phyloP scores from a whole-genome alignment of 2,329 filamentous ascomycete genomes.

The Claviceps africana region DNA sequence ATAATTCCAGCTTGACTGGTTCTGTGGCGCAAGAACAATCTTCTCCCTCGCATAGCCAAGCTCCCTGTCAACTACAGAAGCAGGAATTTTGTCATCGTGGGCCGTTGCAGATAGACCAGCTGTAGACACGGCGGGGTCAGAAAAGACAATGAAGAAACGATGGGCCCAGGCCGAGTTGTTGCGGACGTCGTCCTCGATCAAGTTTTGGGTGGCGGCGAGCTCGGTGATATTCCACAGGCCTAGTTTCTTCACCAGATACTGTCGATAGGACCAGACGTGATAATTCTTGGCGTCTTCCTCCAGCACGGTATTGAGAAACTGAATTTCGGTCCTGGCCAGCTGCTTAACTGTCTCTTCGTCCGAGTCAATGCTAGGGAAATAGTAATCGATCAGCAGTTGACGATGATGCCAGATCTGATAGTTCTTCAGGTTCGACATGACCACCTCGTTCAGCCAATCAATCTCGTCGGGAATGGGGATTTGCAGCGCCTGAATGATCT shows the following conservation, averaged over 20 bases:
- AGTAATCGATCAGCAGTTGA: constrained; percentile 48
- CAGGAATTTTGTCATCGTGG: constrained; percentile 42
- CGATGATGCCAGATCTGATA: constrained; percentile 92
- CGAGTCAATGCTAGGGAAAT: constrained; percentile 45
- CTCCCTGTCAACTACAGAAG: constrained; percentile 57
- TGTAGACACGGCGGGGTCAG: constrained; percentile 38
- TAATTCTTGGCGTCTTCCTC: constrained; percentile 89
- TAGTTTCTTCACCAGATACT: constrained; percentile 51
- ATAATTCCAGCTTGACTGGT: constrained; percentile 91
- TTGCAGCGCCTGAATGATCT: constrained; percentile 54
- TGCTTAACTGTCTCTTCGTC: constrained; percentile 40
- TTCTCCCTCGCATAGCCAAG: constrained; percentile 58
- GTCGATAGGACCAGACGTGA: constrained; percentile 93
- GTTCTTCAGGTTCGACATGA: constrained; percentile 80
- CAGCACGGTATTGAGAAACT: constrained; percentile 71
- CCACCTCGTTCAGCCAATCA: constrained; percentile 72
- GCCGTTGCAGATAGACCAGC: constrained; percentile 33
- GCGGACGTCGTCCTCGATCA: constrained; percentile 68
- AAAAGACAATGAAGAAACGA: constrained; percentile 84
- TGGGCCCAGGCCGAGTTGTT: constrained; percentile 99
- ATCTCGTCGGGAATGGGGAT: constrained; percentile 59
- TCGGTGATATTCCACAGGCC: constrained; percentile 60
- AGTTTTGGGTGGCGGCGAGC: constrained; percentile 53
- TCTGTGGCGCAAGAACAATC: constrained; percentile 73
- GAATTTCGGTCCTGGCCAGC: constrained; percentile 52